Conservation (phyloP, 805 yeast species). For the Sugiyamaella floridensis region DNA sequence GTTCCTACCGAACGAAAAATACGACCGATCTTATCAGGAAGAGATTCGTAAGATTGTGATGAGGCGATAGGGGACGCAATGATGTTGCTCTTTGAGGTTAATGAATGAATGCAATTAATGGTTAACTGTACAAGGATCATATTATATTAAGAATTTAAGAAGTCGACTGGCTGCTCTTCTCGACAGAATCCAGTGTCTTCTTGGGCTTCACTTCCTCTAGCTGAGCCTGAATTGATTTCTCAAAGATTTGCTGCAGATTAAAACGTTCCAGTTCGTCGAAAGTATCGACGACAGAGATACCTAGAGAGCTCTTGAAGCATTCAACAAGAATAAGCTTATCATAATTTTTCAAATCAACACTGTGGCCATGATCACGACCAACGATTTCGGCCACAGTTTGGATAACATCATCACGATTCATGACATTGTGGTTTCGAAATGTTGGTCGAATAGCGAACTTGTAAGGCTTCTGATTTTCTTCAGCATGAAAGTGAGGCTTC, state of each 20-base stretch:
- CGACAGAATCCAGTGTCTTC: background rate
- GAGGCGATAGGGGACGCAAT: conserved; percentile 9
- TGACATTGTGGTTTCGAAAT: conserved; percentile 67
- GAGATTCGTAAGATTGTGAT: conserved; percentile 32
- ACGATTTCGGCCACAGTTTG: conserved; percentile 63
- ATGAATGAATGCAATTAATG: background rate
- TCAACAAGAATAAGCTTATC: conserved; percentile 78
- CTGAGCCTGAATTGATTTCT: conserved; percentile 11
- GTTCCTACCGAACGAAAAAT: conserved; percentile 24
- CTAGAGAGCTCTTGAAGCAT: conserved; percentile 82
- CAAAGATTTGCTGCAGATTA: conserved; percentile 68
- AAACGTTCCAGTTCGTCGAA: conserved; percentile 58
- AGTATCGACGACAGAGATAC: conserved; percentile 68
- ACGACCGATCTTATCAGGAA: conserved; percentile 24
- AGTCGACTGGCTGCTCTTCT: no score
- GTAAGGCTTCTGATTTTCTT: conserved; percentile 30
- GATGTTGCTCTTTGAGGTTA: background rate
- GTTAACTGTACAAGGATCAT: background rate
- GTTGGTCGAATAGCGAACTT: conserved; percentile 77
- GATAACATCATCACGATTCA: conserved; percentile 69
- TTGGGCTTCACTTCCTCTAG: background rate
- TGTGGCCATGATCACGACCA: conserved; percentile 62
- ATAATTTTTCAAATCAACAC: conserved; percentile 70
- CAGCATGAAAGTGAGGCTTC: conserved; percentile 58
- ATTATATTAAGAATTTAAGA: no score